Evolutionary conservation across 352 stramenopile genomes (phyloP).

Genomic region (Blastocystis sp.): DNA sequence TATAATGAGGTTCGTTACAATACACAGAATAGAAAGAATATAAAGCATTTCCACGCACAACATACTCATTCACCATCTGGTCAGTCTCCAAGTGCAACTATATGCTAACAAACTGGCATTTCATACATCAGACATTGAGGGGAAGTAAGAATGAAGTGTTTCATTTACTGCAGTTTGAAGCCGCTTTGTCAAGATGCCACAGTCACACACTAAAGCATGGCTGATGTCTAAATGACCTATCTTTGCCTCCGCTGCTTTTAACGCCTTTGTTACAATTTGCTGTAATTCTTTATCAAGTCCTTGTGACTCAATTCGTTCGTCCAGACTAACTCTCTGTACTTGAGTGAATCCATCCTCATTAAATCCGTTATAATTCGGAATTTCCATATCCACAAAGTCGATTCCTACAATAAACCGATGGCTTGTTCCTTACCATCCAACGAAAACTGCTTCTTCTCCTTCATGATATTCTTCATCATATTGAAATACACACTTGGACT

Average conservation of each 20-base stretch:
- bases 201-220: neutral
- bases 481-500: neutral
- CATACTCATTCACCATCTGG: neutral
- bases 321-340: neutral
- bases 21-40: conserved; percentile 36
- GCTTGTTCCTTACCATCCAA: neutral
- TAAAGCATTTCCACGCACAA: neutral
- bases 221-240: neutral
- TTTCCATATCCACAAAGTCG: neutral
- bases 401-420: neutral
- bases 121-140: neutral
- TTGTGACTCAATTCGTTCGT: neutral
- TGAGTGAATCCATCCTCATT: neutral
- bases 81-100: neutral
- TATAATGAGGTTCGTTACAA: neutral
- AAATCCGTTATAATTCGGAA: neutral
- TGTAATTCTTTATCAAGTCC: neutral
- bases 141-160: neutral
- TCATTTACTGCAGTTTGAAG: neutral
- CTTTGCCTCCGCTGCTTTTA: neutral
- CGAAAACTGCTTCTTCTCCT: neutral
- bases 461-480: neutral
- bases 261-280: neutral
- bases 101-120: neutral
- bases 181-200: neutral